Conservation (phyloP, 345 rosid genomes). For the Dovyalis caffra region DNA sequence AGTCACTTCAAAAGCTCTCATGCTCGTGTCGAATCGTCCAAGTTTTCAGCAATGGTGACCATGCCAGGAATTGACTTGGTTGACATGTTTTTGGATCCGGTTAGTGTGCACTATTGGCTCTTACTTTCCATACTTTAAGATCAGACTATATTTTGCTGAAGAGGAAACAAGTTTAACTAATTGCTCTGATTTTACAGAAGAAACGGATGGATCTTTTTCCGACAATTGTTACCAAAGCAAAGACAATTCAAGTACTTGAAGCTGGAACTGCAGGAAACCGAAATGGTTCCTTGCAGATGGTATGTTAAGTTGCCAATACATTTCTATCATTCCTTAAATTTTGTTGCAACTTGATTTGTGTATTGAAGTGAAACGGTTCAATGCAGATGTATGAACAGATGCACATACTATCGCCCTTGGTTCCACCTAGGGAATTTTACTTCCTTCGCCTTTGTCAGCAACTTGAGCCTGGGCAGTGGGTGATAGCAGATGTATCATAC, state of each 20-base stretch:
- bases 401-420: slow-evolving; percentile 74
- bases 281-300: slow-evolving; percentile 57
- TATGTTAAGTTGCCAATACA: slow-evolving; percentile 15
- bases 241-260: slow-evolving; percentile 39
- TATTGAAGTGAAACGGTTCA: background rate
- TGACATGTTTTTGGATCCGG: slow-evolving; percentile 52
- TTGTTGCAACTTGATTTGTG: background rate
- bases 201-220: slow-evolving; percentile 65
- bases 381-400: slow-evolving; percentile 55
- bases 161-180: background rate
- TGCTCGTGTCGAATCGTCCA: slow-evolving; percentile 65
- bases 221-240: slow-evolving; percentile 58
- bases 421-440: slow-evolving; percentile 59
- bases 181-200: slow-evolving; percentile 33
- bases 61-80: slow-evolving; percentile 44
- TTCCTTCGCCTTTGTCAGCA: slow-evolving; percentile 62
- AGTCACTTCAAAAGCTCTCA: slow-evolving; percentile 30
- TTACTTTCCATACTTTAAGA: background rate
- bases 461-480: slow-evolving; percentile 56
- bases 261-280: slow-evolving; percentile 28
- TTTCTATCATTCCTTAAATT: background rate
- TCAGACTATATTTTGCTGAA: background rate
- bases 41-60: slow-evolving; percentile 36
- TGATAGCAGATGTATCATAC: slow-evolving; percentile 58
- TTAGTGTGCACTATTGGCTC: slow-evolving; percentile 16